phyloP scores from a whole-genome alignment of 2,329 filamentous ascomycete species.

The Trichophaea hybrida region DNA sequence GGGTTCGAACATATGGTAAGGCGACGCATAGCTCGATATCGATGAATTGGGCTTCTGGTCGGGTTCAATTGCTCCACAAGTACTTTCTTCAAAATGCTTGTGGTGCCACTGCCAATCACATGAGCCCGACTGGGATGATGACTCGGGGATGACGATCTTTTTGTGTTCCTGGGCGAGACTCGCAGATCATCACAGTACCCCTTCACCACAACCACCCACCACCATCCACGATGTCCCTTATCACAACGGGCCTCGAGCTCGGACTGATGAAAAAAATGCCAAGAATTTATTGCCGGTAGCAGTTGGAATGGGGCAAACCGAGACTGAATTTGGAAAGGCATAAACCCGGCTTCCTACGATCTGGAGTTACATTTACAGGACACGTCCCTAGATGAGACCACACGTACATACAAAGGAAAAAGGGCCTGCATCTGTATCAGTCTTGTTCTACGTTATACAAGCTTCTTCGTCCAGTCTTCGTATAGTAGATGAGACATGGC shows the following conservation, averaged over 20 bases:
- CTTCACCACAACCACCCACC: background rate
- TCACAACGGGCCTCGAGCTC: background rate
- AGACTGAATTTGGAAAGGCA: background rate
- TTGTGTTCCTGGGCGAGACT: slow-evolving; percentile 1
- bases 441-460: background rate
- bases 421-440: background rate
- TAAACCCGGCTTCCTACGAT: background rate
- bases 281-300: background rate
- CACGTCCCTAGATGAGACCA: background rate
- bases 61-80: background rate
- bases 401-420: background rate
- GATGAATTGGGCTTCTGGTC: background rate
- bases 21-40: background rate
- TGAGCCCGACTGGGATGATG: background rate
- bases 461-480: background rate
- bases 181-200: background rate
- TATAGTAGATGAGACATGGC: background rate
- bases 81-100: background rate
- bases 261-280: background rate
- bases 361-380: background rate
- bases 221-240: background rate
- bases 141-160: background rate
- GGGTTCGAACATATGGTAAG: slow-evolving; percentile 6
- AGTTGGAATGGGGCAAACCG: background rate
- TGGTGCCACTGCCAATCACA: background rate